Evolutionary conservation across 2,329 filamentous ascomycete genomes (phyloP), one percentile per base, ranked within the genome.

Genomic region (Aureobasidium leucospermi): DNA sequence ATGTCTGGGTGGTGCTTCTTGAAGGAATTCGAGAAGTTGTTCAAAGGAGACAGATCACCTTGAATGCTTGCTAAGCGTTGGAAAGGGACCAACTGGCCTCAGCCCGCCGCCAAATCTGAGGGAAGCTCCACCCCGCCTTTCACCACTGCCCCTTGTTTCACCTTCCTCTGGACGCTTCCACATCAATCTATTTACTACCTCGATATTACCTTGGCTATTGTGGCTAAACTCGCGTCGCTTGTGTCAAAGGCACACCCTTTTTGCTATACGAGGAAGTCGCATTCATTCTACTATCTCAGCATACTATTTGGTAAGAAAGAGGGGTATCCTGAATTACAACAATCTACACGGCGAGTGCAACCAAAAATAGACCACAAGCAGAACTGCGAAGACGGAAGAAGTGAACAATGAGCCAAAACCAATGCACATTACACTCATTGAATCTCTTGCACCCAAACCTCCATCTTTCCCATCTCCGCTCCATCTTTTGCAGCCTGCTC

Each of bases 401-500:
- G 10, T 11, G n/a, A 16, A 36, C 34, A 4, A 36, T 23, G 34
- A 13, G 8, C 34, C 34, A 36, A 47, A 38, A 38, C 47, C 47
- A 49, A 31, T 36, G 28, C 32, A 49, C 32, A 16, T 36, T 38
- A 31, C 36, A 32, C 31, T 49, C 7, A 13, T 8, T 4, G 16
- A 7, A 38, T 36, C 42, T 60, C 48, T 11, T 60, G 58, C 4
- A 60, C 31, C 58, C 58, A 60, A 41, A 63, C 51, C 49, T 63
- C 62, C 48, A 63, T 55, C 60, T 62, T 63, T 2, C 58, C 62
- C 55, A 61, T 48, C 31, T 60, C 60, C 4, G 31, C 32, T 31
- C 52, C 45, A n/a, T 88, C 74, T 80, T 84, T 49, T 88, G 91
- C 66, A 15, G 63, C 65, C 16, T 52, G 45, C 61, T 78, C 76